phyloP scores from a whole-genome alignment of 176 grass and related monocot genomes.

The Stipa capillata region DNA sequence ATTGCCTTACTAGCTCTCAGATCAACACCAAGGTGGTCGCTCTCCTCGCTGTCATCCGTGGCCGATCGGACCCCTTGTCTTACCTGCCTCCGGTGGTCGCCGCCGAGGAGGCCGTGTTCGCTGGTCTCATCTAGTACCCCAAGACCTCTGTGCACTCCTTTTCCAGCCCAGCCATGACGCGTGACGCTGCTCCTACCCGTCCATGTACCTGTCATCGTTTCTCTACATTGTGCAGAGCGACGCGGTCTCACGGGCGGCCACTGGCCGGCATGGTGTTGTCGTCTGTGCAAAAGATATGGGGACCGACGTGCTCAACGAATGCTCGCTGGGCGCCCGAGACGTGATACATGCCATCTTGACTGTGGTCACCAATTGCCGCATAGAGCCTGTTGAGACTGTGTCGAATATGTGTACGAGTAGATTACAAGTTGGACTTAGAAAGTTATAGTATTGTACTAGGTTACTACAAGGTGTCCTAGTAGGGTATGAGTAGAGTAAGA shows the following conservation, averaged over 20 bases:
- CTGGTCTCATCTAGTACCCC: constrained; percentile 40
- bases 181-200: constrained; percentile 63
- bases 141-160: constrained; percentile 57
- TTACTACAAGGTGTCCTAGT: too few species aligned
- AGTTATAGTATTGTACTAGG: too few species aligned
- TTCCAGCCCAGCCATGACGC: constrained; percentile 57
- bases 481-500: too few species aligned
- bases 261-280: constrained; percentile 54
- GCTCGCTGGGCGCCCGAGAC: constrained; percentile 56
- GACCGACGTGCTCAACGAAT: constrained; percentile 69
- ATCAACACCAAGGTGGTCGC: constrained; percentile 72
- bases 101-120: constrained; percentile 28
- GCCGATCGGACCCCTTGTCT: constrained; percentile 29
- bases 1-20: too few species aligned
- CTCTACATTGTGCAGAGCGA: constrained; percentile 68
- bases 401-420: too few species aligned
- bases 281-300: constrained; percentile 70
- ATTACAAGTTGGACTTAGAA: too few species aligned
- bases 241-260: constrained; percentile 45
- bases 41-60: constrained; percentile 73
- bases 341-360: constrained; percentile 47
- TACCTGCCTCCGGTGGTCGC: constrained; percentile 11
- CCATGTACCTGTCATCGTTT: constrained; percentile 58
- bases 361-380: constrained; percentile 43
- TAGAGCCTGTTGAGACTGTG: too few species aligned